phyloP scores from a whole-genome alignment of 257 asterid species.

The Lavandula angustifolia region DNA sequence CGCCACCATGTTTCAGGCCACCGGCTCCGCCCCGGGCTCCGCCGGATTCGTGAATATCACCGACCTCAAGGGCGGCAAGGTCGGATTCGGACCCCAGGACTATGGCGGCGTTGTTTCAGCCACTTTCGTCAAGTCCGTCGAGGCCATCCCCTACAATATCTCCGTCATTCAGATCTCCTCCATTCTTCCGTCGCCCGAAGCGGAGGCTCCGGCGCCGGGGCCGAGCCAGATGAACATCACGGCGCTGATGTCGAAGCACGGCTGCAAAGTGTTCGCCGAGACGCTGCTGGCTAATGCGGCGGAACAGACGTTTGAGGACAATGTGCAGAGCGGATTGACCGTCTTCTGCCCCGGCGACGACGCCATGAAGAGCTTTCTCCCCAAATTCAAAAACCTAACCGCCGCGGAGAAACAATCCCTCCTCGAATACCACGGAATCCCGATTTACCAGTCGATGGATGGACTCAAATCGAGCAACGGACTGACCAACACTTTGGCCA shows the following conservation, averaged over 20 bases:
- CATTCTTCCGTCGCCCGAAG: slow-evolving; percentile 58
- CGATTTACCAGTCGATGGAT: slow-evolving; percentile 52
- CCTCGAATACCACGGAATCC: slow-evolving; percentile 59
- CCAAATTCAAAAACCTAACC: slow-evolving; percentile 60
- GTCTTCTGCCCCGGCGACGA: slow-evolving; percentile 76
- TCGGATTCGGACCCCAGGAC: slow-evolving; percentile 58
- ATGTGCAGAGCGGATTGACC: slow-evolving; percentile 59
- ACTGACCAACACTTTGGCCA: slow-evolving; percentile 55
- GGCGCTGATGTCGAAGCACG: slow-evolving; percentile 65
- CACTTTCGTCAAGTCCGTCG: slow-evolving; percentile 50
- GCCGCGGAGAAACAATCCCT: slow-evolving; percentile 38
- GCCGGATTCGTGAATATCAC: slow-evolving; percentile 78
- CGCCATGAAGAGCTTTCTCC: slow-evolving; percentile 64
- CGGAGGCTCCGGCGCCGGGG: slow-evolving; percentile 74
- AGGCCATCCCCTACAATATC: slow-evolving; percentile 62
- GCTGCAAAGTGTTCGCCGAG: slow-evolving; percentile 74
- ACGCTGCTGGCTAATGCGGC: slow-evolving; percentile 57
- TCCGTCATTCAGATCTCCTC: slow-evolving; percentile 69
- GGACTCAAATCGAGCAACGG: slow-evolving; percentile 63
- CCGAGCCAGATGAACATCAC: slow-evolving; percentile 64
- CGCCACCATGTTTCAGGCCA: slow-evolving; percentile 81
- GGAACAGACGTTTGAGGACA: slow-evolving; percentile 51
- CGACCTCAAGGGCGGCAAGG: slow-evolving; percentile 68
- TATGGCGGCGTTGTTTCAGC: slow-evolving; percentile 41
- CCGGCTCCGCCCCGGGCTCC: slow-evolving; percentile 75